Evolutionary conservation across 805 yeast genomes (phyloP).

Genomic region (Starmerella roubikii): DNA sequence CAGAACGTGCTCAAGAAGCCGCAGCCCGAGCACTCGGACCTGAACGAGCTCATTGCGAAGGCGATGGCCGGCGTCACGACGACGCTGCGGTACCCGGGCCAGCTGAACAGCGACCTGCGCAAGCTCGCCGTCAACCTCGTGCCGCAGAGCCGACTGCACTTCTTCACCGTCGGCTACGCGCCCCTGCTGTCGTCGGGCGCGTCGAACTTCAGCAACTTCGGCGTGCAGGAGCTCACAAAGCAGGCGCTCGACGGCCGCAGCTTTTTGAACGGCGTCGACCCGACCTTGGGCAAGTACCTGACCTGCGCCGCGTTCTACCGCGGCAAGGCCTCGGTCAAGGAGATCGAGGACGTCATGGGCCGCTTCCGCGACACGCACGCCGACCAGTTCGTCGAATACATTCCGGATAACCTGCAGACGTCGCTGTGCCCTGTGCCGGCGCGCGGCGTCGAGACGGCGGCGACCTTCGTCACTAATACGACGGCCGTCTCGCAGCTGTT

Average conservation of each 20-base stretch:
- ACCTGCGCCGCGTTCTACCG: slow-evolving; percentile 91
- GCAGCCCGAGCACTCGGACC: slow-evolving; percentile 65
- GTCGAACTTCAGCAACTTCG: slow-evolving; percentile 66
- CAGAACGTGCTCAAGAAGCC: slow-evolving; percentile 69
- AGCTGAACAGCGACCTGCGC: slow-evolving; percentile 81
- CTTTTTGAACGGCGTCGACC: slow-evolving; percentile 94
- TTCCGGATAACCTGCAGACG: slow-evolving; percentile 88
- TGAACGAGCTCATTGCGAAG: slow-evolving; percentile 70
- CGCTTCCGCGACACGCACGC: slow-evolving; percentile 71
- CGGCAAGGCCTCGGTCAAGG: slow-evolving; percentile 84
- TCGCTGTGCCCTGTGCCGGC: slow-evolving; percentile 90
- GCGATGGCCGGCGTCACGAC: slow-evolving; percentile 96
- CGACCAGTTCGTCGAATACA: slow-evolving; percentile 85
- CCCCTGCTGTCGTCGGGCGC: slow-evolving; percentile 75
- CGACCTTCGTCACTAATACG: slow-evolving; percentile 86
- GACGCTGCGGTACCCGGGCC: slow-evolving; percentile 88
- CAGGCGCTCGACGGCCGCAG: slow-evolving; percentile 85
- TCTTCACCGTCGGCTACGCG: slow-evolving; percentile 91
- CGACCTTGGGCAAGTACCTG: slow-evolving; percentile 77
- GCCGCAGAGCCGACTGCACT: slow-evolving; percentile 90
- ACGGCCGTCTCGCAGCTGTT: slow-evolving; percentile 86
- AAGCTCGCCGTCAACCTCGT: slow-evolving; percentile 88
- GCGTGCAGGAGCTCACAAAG: slow-evolving; percentile 85
- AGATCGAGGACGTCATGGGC: slow-evolving; percentile 87
- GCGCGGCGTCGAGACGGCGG: slow-evolving; percentile 71